Evolutionary conservation across 2,329 filamentous ascomycete species (phyloP).

Genomic region (Aspergillus candidus): DNA sequence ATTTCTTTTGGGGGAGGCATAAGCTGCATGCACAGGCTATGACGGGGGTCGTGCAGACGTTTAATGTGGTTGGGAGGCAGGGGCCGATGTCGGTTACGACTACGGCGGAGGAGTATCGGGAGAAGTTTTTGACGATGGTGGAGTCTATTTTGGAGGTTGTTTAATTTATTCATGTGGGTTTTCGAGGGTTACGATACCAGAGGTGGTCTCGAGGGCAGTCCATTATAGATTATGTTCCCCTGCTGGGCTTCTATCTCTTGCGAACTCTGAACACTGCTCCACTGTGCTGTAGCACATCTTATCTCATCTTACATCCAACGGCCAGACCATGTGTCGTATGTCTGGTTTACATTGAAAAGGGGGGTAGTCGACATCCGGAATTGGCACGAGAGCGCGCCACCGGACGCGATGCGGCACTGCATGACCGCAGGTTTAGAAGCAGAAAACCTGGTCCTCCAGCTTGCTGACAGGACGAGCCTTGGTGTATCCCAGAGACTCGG

Average conservation of each 20-base stretch:
- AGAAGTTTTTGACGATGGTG: conserved; percentile 51
- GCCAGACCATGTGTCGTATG: too few species aligned
- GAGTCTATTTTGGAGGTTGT: conserved; percentile 38
- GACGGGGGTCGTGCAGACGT: conserved; percentile 59
- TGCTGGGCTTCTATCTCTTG: not conserved
- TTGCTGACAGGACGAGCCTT: conserved; percentile 96
- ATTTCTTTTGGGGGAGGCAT: conserved; percentile 76
- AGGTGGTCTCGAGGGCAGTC: not conserved
- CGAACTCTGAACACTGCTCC: not conserved
- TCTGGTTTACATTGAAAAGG: too few species aligned
- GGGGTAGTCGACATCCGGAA: too few species aligned
- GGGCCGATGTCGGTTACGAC: conserved; percentile 73
- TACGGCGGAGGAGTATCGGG: conserved; percentile 60
- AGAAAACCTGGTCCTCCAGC: conserved; percentile 96
- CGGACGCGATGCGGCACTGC: not conserved
- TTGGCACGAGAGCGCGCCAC: not conserved
- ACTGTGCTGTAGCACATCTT: not conserved
- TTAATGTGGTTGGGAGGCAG: conserved; percentile 57
- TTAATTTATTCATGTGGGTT: not conserved
- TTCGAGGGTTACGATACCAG: not conserved
- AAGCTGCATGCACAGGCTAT: conserved; percentile 60
- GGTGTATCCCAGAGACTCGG: conserved; percentile 79
- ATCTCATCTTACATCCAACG: not conserved
- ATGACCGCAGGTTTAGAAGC: conserved; percentile 58
- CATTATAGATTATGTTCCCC: conserved; percentile 1